A percentile compares a stretch with the other conserved stretches of the same genome.
phyloP scores from a whole-genome alignment of 108 stramenopile species.

The Stephanodiscus triporus region DNA sequence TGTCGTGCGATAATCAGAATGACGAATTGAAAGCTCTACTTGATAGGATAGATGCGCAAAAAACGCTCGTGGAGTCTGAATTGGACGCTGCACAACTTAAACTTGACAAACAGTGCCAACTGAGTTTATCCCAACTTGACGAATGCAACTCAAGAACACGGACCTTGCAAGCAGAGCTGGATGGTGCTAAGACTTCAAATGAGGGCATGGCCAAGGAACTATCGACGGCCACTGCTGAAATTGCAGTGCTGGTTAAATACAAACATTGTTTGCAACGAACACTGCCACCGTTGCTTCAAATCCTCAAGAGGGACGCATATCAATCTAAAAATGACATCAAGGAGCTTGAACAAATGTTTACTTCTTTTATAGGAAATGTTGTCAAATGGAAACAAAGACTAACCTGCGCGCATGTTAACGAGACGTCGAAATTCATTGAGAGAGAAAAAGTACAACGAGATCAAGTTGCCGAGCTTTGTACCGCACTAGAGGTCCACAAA shows the following conservation, averaged over 20 bases:
- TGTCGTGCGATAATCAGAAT: slow-evolving; percentile 17
- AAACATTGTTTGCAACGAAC: slow-evolving; percentile 9
- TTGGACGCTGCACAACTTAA: background rate
- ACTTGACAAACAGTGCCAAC: slow-evolving; percentile 10
- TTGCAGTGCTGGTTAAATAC: slow-evolving; percentile 21
- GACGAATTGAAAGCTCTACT: slow-evolving; percentile 23
- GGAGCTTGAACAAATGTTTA: slow-evolving; percentile 13
- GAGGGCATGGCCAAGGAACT: background rate
- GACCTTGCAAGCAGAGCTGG: slow-evolving; percentile 14
- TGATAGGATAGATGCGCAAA: slow-evolving; percentile 15
- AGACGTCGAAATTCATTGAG: slow-evolving; percentile 14
- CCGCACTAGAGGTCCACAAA: background rate
- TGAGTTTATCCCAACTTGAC: slow-evolving; percentile 1
- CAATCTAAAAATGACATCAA: slow-evolving; percentile 1
- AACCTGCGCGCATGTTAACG: slow-evolving; percentile 9
- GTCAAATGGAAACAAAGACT: slow-evolving; percentile 5
- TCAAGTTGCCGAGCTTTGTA: slow-evolving; percentile 10
- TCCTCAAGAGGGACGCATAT: slow-evolving; percentile 13
- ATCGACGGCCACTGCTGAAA: slow-evolving; percentile 11
- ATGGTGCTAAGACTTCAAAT: background rate
- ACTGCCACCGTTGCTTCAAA: slow-evolving; percentile 1
- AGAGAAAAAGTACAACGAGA: slow-evolving; percentile 4
- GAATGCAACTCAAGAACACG: slow-evolving; percentile 14
- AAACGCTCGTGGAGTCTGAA: slow-evolving; percentile 16
- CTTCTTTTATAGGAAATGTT: background rate